phyloP scores from a whole-genome alignment of 352 stramenopile species.

The Phytopythium aichiense region DNA sequence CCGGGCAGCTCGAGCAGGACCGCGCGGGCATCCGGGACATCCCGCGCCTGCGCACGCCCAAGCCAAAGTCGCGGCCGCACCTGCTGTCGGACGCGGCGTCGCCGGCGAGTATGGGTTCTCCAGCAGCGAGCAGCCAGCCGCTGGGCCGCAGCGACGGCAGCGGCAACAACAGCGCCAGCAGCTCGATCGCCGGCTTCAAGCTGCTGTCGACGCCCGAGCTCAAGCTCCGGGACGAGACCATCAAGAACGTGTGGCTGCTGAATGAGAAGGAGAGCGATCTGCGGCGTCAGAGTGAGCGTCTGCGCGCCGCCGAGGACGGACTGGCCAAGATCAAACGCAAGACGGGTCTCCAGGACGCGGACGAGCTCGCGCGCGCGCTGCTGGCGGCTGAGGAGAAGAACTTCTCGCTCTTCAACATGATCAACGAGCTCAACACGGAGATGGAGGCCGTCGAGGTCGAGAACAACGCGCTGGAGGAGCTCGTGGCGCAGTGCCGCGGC shows the following conservation, averaged over 20 bases:
- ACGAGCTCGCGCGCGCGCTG: slow-evolving; percentile 82
- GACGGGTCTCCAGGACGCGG: slow-evolving; percentile 78
- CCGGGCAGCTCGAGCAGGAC: slow-evolving; percentile 81
- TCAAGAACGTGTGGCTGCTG: slow-evolving; percentile 71
- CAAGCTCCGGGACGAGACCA: slow-evolving; percentile 70
- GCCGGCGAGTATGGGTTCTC: slow-evolving; percentile 11
- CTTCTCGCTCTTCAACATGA: slow-evolving; percentile 93
- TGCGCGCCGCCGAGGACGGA: slow-evolving; percentile 73
- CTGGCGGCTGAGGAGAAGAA: slow-evolving; percentile 92
- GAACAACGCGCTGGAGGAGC: slow-evolving; percentile 65
- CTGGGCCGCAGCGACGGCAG: slow-evolving; percentile 15
- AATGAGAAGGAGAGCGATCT: slow-evolving; percentile 77
- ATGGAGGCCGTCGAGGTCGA: slow-evolving; percentile 87
- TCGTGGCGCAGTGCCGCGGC: slow-evolving; percentile 58
- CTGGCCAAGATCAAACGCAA: slow-evolving; percentile 88
- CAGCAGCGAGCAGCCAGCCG: slow-evolving; percentile 9
- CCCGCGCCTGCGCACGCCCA: slow-evolving; percentile 54
- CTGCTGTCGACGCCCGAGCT: slow-evolving; percentile 60
- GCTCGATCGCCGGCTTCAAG: slow-evolving; percentile 32
- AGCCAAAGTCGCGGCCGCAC: slow-evolving; percentile 40
- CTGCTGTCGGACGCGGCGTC: slow-evolving; percentile 21
- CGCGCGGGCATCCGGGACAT: slow-evolving; percentile 75
- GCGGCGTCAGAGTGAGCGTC: slow-evolving; percentile 60
- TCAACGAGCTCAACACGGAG: slow-evolving; percentile 92
- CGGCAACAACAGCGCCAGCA: slow-evolving; percentile 8